Base-by-base conservation (phyloP, 2,329 filamentous ascomycete species). In the Alternaria gansuensis region DNA sequence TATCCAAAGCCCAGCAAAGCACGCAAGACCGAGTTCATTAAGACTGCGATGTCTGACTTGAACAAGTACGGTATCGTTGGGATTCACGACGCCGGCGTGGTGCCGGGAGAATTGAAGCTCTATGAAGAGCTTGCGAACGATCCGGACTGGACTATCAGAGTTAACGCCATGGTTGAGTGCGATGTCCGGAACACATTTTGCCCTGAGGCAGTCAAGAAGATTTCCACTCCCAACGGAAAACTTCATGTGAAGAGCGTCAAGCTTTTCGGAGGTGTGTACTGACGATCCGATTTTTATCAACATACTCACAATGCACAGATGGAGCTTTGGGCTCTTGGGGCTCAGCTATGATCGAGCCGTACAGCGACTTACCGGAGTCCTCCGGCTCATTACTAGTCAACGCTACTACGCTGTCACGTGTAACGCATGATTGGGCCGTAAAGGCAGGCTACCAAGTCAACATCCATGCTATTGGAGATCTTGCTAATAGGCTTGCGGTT, bases 281-380 rank as follows among this genome's bases (percentile, higher is more conserved):
- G 6, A 29, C 11, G 2, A 13, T 5, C 21, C 11, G 17, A 5
- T 10, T 11, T n/a, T 31, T 10, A 3, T 23, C 6, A 9, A 13
- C 10, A 21, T 33, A 36, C 63, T 70, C 26, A 77, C 58, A 54
- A 29, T 52, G 50, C 26, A 6, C 65, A 88, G 88, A 91, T 67
- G 89, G 88, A 23, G 88, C 88, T 2, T 80, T 91, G 1, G 88
- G 89, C 5, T 88, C 85, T 71, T 90, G 88, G 88, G 89, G 89
- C 28, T 88, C 87, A 56, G 88, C 89, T 43, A 82, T 91, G 80
- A 80, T 91, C n/a, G 86, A 89, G 9, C 88, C 88, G 0, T 91
- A 91, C 74, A 80, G 81, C 26, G 89, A 91, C 71, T 85, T 86
- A 17, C 82, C 84, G 2, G 82, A 83, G 57, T 86, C 83, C 0